Conservation (phyloP, 805 yeast genomes). For the Cyberlindnera nakhonratchasimensis region DNA sequence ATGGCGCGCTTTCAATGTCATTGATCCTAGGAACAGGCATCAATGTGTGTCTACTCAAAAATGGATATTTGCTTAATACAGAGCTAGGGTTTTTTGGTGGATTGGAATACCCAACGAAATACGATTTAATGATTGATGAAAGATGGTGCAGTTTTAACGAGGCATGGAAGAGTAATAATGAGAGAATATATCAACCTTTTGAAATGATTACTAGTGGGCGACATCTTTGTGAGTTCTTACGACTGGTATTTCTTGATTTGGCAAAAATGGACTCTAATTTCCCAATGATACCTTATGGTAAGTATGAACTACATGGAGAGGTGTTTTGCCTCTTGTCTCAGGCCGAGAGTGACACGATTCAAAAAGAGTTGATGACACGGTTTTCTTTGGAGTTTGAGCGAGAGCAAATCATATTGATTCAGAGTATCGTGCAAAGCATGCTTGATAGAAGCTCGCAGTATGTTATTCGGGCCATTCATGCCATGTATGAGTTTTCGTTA, state of each 20-base stretch:
- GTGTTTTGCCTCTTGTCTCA: slow-evolving; percentile 4
- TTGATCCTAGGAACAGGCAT: slow-evolving; percentile 69
- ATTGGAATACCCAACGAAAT: slow-evolving; percentile 34
- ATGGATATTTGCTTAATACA: slow-evolving; percentile 39
- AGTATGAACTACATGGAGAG: slow-evolving; percentile 7
- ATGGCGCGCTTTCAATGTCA: slow-evolving; percentile 38
- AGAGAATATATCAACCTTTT: slow-evolving; percentile 47
- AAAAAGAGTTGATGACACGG: neutral
- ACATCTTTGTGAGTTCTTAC: slow-evolving; percentile 50
- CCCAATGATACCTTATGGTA: slow-evolving; percentile 1
- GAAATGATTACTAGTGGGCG: slow-evolving; percentile 56
- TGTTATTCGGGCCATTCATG: slow-evolving; percentile 5
- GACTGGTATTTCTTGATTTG: slow-evolving; percentile 41
- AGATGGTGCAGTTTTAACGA: slow-evolving; percentile 20
- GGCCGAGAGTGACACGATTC: neutral
- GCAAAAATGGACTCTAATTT: neutral
- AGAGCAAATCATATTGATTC: neutral
- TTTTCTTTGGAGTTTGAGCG: neutral
- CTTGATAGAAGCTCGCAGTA: slow-evolving; percentile 8
- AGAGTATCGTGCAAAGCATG: neutral
- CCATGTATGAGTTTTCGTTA: slow-evolving; percentile 13
- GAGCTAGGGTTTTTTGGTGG: slow-evolving; percentile 56
- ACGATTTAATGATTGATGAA: slow-evolving; percentile 38
- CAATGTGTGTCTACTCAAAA: slow-evolving; percentile 44
- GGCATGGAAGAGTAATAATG: slow-evolving; percentile 7